Evolutionary conservation across 208 protist genomes (phyloP), one percentile per base, ranked within the genome.

Genomic region (Leptomonas seymouri): DNA sequence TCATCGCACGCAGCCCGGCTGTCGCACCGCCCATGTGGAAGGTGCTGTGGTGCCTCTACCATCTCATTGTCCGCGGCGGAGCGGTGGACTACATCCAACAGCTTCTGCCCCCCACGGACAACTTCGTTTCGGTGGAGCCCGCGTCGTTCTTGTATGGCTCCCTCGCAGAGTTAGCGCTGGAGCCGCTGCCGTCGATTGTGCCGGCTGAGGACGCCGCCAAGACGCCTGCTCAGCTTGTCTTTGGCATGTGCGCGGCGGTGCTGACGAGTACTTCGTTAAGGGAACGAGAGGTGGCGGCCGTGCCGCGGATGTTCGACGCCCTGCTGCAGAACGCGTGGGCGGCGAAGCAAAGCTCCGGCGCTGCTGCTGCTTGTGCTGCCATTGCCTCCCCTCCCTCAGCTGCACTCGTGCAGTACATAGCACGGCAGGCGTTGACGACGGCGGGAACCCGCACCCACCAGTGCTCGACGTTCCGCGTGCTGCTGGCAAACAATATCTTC

Each of bases 91-190:
- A 97, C 74, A 90, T 97, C 73, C 57, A 61, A 7, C 62, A 91
- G 51, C 85, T 98, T 60, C 81, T 98, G 25, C 78, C 91, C 25
- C 91, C 93, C 39, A 60, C 98, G 14, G 94, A 98, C 67, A 98
- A 98, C 81, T 97, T 86, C 68, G 81, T 90, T 49, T 90, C 74
- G 1, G 86, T 93, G 21, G 89, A 91, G 50, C 88, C 92, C 0
- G 46, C 82, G 18, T 39, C 48, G 16, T 98, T 98, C 58, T 51
- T 81, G 78, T 63, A 70, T 68, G 50, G 65, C 80, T 71, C 25
- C 51, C 80, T 54, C 50, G 58, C 59, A 30, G 67, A 71, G 65
- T 25, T 67, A 51, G 44, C 67, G 46, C 63, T 31, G 27, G 71
- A 67, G 61, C 66, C 50, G 30, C 63, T 67, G 60, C 67, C 73